phyloP scores from a whole-genome alignment of 2,329 filamentous ascomycete species.

The Apiospora arundinis region DNA sequence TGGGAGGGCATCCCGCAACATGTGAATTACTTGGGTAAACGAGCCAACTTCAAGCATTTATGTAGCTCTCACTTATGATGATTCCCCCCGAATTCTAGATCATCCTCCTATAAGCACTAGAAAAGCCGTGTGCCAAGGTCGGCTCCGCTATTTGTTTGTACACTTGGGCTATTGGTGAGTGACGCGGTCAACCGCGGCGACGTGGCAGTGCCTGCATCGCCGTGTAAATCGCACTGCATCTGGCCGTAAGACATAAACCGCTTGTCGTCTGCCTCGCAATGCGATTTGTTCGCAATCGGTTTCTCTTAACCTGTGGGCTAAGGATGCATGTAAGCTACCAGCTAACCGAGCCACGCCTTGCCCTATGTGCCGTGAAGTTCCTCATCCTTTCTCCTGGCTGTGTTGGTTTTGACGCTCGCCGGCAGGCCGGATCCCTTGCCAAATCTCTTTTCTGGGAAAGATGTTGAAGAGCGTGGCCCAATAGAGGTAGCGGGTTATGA shows the following conservation, averaged over 20 bases:
- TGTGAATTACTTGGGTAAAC: too few species aligned
- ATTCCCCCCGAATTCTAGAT: neutral
- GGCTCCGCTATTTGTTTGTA: neutral
- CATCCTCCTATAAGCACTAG: neutral
- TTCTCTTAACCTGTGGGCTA: neutral
- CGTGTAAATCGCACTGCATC: conserved; percentile 3
- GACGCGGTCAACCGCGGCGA: neutral
- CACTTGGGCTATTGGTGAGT: neutral
- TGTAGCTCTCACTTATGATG: neutral
- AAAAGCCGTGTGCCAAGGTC: neutral
- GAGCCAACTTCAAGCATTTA: neutral
- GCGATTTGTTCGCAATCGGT: neutral
- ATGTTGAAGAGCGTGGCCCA: neutral
- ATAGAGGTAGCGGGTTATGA: neutral
- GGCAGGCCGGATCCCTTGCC: neutral
- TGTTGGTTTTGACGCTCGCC: neutral
- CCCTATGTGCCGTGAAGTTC: too few species aligned
- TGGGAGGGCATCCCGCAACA: too few species aligned
- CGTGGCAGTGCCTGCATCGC: conserved; percentile 5
- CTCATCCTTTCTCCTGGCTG: neutral
- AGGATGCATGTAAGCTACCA: neutral
- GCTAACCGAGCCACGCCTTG: neutral
- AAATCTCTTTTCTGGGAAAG: neutral
- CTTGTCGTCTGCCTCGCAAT: neutral
- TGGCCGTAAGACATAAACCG: neutral